Evolutionary conservation across 2,329 filamentous ascomycete genomes (phyloP).

Genomic region (Sporothrix globosa): DNA sequence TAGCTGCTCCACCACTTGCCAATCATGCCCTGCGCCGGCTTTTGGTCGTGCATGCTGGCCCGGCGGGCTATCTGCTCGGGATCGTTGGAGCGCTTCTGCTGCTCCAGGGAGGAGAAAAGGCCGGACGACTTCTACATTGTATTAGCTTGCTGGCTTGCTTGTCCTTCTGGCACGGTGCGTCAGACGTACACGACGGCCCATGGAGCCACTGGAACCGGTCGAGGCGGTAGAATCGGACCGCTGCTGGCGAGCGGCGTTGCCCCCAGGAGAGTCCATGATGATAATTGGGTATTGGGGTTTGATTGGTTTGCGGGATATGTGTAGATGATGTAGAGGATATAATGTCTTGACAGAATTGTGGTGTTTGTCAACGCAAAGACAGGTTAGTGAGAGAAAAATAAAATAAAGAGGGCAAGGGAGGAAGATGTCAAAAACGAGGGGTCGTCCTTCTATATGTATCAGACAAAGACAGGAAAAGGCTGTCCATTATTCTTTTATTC

Average conservation of each 20-base stretch:
- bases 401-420: neutral
- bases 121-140: conserved; percentile 38
- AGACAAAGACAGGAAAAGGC: neutral
- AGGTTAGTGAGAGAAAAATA: neutral
- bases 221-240: conserved; percentile 39
- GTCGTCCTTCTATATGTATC: conserved; percentile 10
- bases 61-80: conserved; percentile 52
- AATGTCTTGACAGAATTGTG: neutral
- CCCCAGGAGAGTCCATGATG: conserved; percentile 34
- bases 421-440: neutral
- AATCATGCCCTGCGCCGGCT: conserved; percentile 53
- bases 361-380: neutral
- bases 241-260: conserved; percentile 34
- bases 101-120: conserved; percentile 57
- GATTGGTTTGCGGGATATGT: neutral
- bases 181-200: conserved; percentile 36
- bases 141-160: neutral
- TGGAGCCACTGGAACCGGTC: conserved; percentile 19
- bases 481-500: neutral
- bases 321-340: neutral
- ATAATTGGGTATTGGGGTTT: neutral
- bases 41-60: conserved; percentile 60
- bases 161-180: too few relatives aligned
- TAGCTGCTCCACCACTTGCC: conserved; percentile 63
- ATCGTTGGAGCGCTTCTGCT: conserved; percentile 54